Evolutionary conservation across 306 rosid species (phyloP), one percentile per base, ranked within the genome.

Genomic region (Citrullus mucosospermus): DNA sequence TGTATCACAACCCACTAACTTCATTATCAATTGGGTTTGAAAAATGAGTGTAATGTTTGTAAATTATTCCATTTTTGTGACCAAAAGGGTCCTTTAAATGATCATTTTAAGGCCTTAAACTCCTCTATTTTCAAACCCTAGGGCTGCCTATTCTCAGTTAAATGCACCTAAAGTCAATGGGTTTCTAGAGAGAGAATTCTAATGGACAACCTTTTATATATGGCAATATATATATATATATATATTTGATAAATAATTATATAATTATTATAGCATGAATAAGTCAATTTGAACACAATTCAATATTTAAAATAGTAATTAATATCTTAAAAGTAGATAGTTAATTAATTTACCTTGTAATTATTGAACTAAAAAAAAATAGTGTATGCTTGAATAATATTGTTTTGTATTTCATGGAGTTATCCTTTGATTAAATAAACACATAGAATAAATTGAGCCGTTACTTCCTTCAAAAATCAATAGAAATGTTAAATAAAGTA

Each of bases 81-180:
- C 41, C 39, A 71, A 25, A 25, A 25, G 30, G 15, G 58, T 48
- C 59, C 22, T 48, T 48, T 71, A 70, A n/a, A 68, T 71, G 57
- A 71, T 43, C 55, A 71, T 71, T 44, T 71, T 46, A 22, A 22
- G 39, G 76, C 20, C 55, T 71, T 46, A 71, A 71, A 71, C 57
- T 46, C 57, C 39, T 46, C n/a, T 11, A 71, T 46, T 71, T 69
- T 71, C 59, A 48, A 71, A 71, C 59, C 55, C 59, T 71, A 48
- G 39, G 59, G 59, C 41, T 71, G 22, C 77, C 41, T 46, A 71
- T 48, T 71, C 58, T 5, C 14, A 14, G 25, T 71, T 46, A 71
- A 71, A 14, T 71, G 77, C 12, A 71, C 36, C 59, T n/a, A 50
- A 71, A 48, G 58, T 71, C 77, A 71, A 71, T 69, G 56, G 16